Evolutionary conservation across 345 rosid genomes (phyloP).

Genomic region (Melaleuca quinquenervia): DNA sequence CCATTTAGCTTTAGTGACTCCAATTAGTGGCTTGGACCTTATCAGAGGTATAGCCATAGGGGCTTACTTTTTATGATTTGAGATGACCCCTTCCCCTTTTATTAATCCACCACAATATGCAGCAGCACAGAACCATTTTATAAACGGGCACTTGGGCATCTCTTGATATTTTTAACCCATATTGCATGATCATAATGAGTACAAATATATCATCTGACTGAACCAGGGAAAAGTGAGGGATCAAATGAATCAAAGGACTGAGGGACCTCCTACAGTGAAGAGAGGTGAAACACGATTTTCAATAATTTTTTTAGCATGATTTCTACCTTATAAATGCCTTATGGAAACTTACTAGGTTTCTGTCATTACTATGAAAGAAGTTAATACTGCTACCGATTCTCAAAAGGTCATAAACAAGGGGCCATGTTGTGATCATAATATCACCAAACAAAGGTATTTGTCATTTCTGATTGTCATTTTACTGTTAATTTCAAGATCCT

Average conservation of each 20-base stretch:
- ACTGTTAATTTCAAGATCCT: not conserved
- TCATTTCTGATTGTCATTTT: not conserved
- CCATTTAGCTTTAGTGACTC: not conserved
- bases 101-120: not conserved
- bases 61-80: not conserved
- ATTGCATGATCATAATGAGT: not conserved
- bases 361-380: conserved; percentile 10
- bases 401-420: conserved; percentile 20
- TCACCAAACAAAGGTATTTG: conserved; percentile 33
- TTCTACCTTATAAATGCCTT: not conserved
- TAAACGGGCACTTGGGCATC: not conserved
- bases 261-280: conserved; percentile 9
- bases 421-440: conserved; percentile 16
- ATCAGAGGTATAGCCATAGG: not conserved
- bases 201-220: not conserved
- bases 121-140: not conserved
- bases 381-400: conserved; percentile 10
- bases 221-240: conserved; percentile 33
- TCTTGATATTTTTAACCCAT: not conserved
- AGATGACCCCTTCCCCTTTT: not conserved
- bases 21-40: not conserved
- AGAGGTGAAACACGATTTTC: conserved; percentile 29
- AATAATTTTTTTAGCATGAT: not conserved
- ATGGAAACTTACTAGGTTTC: conserved; percentile 12
- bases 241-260: conserved; percentile 13